Base-by-base conservation (phyloP, 306 rosid genomes). In the Gleditsia sinensis region DNA sequence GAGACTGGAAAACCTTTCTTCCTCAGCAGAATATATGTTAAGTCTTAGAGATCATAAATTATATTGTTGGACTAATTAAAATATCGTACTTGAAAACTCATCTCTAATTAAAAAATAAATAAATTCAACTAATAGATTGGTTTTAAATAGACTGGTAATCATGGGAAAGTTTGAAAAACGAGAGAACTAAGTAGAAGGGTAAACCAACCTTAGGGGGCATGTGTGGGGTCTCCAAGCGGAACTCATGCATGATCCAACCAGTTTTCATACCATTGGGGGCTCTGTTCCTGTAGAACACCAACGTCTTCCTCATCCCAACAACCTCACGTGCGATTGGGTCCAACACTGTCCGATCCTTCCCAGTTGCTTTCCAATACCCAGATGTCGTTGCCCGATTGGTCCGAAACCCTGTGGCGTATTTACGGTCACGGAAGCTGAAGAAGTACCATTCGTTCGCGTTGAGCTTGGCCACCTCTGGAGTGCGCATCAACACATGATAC, bases 211-310 rank as follows among this genome's bases (percentile, higher is more conserved):
- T 95, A 20, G 99, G 99, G 39, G 96, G 98, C 93, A 86, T 82
- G 67, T 95, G 98, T 83, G 97, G 98, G 83, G 99, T 89, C 88
- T 95, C 99, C 69, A 95, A 76, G 4, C 99, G 88, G 82, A 92
- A 95, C 85, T 95, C 99, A 37, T 95, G 99, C 99, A 95, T 95
- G 66, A 94, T 94, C 98, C 98, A 94, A 28, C 97, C 95, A 0
- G 95, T 84, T 83, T 94, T 94, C 78, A 94, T 86, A 10, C 98
- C 98, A 72, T 90, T 94, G 0, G 98, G 98, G 63, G 98, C 98
- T 67, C 98, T 81, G 75, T 91, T 90, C 74, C 80, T 65, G 24
- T 94, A 94, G 83, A 94, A 94, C 85, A 94, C 98, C 73, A 94
- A 51, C 0, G 98, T 94, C 83, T 94, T 94, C 67, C 97, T 88